Conservation (phyloP, 306 rosid genomes). For the Sesbania bispinosa region DNA sequence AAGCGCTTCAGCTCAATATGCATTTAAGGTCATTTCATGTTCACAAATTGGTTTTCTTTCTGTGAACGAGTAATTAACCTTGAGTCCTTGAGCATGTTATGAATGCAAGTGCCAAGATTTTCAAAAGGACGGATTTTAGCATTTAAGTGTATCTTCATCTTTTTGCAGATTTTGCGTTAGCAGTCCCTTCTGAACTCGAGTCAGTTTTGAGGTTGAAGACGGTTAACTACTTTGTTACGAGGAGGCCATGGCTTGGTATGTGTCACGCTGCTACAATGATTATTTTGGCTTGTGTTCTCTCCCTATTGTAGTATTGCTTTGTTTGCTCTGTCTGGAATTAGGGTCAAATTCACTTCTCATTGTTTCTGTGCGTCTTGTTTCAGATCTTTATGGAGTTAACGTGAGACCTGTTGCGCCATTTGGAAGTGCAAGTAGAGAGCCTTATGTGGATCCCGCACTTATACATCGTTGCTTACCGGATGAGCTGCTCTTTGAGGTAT, state of each 20-base stretch:
- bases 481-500: conserved; percentile 89
- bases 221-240: conserved; percentile 65
- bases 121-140: neutral
- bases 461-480: conserved; percentile 78
- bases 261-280: neutral
- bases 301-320: neutral
- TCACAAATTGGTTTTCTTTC: neutral
- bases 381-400: conserved; percentile 92
- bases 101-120: conserved; percentile 1
- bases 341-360: conserved; percentile 23
- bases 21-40: neutral
- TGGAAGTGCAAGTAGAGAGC: conserved; percentile 82
- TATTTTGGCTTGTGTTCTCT: neutral
- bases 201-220: conserved; percentile 69
- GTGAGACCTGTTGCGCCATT: conserved; percentile 95
- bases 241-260: conserved; percentile 99
- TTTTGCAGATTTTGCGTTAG: conserved; percentile 58
- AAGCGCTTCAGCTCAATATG: neutral
- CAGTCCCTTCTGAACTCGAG: conserved; percentile 69
- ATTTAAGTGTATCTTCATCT: conserved; percentile 6
- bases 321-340: neutral
- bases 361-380: conserved; percentile 40
- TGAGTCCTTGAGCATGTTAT: neutral
- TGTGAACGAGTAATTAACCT: neutral
- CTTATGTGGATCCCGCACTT: conserved; percentile 63